Evolutionary conservation across 1,284 basidiomycete species (phyloP).

Genomic region (Stereum hirsutum): DNA sequence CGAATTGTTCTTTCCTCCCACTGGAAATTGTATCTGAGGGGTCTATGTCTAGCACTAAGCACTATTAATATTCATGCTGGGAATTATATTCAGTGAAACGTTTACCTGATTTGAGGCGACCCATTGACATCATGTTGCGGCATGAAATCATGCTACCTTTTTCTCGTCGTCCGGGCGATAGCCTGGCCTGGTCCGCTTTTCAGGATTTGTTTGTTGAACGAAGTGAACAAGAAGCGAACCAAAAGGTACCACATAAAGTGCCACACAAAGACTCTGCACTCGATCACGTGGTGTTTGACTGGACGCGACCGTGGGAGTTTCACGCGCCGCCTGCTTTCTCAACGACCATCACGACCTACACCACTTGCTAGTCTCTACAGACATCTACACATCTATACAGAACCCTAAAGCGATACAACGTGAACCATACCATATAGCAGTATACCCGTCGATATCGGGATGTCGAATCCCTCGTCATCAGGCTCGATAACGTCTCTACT

Average conservation of each 20-base stretch:
- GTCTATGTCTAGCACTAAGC: too few relatives aligned
- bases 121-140: neutral
- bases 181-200: neutral
- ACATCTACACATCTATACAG: neutral
- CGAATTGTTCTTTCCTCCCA: too few relatives aligned
- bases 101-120: neutral
- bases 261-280: neutral
- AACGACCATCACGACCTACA: neutral
- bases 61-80: too few relatives aligned
- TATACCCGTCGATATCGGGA: too few relatives aligned
- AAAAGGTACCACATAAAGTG: too few relatives aligned
- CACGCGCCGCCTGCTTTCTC: neutral
- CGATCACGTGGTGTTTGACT: slow-evolving; percentile 2
- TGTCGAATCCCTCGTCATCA: slow-evolving; percentile 10
- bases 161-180: neutral
- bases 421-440: too few relatives aligned
- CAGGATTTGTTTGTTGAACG: neutral
- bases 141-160: neutral
- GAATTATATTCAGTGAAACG: too few relatives aligned
- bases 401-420: neutral
- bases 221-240: neutral
- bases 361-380: too few relatives aligned
- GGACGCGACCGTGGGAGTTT: neutral
- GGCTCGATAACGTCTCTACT: slow-evolving; percentile 46
- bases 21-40: too few relatives aligned